phyloP scores from a whole-genome alignment of 2,329 filamentous ascomycete species.

The Curvularia spicifera region DNA sequence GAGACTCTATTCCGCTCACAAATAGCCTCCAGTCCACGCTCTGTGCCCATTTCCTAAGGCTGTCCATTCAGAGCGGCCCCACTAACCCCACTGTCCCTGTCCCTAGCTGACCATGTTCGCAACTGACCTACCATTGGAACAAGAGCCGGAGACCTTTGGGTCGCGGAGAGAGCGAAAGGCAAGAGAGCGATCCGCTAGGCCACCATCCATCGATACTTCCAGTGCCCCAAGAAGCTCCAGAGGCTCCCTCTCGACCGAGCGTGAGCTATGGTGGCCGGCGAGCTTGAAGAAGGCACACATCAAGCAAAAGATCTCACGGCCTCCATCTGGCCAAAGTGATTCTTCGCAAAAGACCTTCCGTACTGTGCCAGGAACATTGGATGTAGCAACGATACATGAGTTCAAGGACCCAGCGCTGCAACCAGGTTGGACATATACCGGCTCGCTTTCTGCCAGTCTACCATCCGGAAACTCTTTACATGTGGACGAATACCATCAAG shows the following conservation, averaged over 20 bases:
- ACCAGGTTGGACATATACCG: conserved; percentile 40
- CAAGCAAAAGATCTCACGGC: conserved; percentile 30
- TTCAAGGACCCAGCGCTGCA: conserved; percentile 39
- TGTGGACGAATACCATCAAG: conserved; percentile 29
- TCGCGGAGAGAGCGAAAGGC: conserved; percentile 46
- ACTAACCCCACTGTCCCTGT: conserved; percentile 15
- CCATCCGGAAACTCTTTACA: conserved; percentile 45
- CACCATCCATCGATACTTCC: conserved; percentile 38
- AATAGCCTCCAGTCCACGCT: conserved; percentile 18
- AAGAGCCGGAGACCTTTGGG: conserved; percentile 48
- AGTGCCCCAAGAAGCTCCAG: conserved; percentile 34
- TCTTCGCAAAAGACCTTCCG: conserved; percentile 18
- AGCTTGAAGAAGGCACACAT: conserved; percentile 44
- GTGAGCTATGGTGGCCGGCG: conserved; percentile 44
- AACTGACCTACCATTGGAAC: conserved; percentile 49
- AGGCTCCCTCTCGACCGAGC: conserved; percentile 35
- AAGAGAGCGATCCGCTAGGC: conserved; percentile 31
- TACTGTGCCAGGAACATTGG: conserved; percentile 12
- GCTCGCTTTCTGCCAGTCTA: conserved; percentile 37
- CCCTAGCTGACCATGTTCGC: conserved; percentile 44
- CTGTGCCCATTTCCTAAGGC: conserved; percentile 20
- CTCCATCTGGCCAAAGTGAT: conserved; percentile 28
- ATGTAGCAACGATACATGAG: conserved; percentile 14
- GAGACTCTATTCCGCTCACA: conserved; percentile 10
- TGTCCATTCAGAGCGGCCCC: conserved; percentile 27